A percentile compares a stretch with the other conserved stretches of the same genome.
Conservation (phyloP, 2,329 filamentous ascomycete species). For the Colletotrichum viniferum region DNA sequence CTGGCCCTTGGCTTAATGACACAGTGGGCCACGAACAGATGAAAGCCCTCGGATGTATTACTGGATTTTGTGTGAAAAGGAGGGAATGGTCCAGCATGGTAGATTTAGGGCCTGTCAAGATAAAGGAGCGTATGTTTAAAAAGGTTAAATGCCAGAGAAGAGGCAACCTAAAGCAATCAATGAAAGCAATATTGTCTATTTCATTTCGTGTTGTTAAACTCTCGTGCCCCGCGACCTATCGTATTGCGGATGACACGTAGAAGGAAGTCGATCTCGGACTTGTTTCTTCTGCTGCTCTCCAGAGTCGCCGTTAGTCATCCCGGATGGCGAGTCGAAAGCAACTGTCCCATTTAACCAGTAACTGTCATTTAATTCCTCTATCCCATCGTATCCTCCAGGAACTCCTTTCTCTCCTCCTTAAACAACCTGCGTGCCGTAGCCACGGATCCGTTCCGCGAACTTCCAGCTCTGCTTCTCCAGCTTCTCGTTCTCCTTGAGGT, state of each 20-base stretch:
- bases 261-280: background rate
- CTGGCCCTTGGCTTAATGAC: slow-evolving; percentile 11
- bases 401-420: slow-evolving; percentile 31
- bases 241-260: background rate
- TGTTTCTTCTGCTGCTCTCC: background rate
- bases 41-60: slow-evolving; percentile 11
- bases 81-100: slow-evolving; percentile 8
- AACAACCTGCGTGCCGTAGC: slow-evolving; percentile 86
- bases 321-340: background rate
- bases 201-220: slow-evolving; percentile 4
- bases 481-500: slow-evolving; percentile 83
- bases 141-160: slow-evolving; percentile 13
- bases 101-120: slow-evolving; percentile 14
- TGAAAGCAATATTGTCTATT: slow-evolving; percentile 21
- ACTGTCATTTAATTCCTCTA: slow-evolving; percentile 7
- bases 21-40: background rate
- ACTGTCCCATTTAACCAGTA: background rate
- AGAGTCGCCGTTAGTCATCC: background rate
- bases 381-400: background rate
- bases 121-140: slow-evolving; percentile 11
- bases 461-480: slow-evolving; percentile 97
- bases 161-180: slow-evolving; percentile 20
- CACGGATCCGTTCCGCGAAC: slow-evolving; percentile 92
- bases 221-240: background rate
- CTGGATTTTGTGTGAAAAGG: slow-evolving; percentile 12